Evolutionary conservation across 495 filamentous ascomycete species (phyloP).

Genomic region (Tuber microsphaerosporum): DNA sequence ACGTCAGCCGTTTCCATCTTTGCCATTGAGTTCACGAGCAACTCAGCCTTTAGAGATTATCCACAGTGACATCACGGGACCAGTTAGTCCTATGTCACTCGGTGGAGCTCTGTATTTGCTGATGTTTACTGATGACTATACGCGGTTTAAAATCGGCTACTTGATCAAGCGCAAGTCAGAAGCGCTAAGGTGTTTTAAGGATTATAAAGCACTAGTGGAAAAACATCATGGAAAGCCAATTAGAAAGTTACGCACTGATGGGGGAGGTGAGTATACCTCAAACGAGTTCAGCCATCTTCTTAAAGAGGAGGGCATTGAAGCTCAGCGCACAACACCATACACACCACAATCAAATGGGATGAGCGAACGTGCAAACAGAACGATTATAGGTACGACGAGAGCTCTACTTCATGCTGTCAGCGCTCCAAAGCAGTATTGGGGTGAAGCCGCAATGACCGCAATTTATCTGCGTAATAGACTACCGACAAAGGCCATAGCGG

Average conservation of each 20-base stretch:
- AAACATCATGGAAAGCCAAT: not conserved
- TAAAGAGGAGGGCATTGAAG: not conserved
- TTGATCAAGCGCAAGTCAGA: not conserved
- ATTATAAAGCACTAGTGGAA: not conserved
- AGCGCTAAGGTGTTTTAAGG: not conserved
- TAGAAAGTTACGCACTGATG: not conserved
- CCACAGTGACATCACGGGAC: not conserved
- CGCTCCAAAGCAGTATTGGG: not conserved
- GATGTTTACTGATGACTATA: not conserved
- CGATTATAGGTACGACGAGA: not conserved
- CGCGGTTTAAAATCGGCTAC: not conserved
- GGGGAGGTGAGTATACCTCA: conserved; percentile 1
- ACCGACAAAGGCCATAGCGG: not conserved
- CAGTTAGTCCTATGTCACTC: not conserved
- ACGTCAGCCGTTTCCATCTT: not conserved
- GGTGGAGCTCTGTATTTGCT: not conserved
- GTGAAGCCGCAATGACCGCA: not conserved
- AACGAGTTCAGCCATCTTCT: not conserved
- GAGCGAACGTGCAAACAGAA: not conserved
- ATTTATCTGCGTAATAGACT: not conserved
- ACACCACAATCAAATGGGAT: not conserved
- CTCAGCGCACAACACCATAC: not conserved
- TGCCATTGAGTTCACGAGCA: not conserved
- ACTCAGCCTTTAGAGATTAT: not conserved
- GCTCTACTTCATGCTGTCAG: not conserved